Percentiles rank a stretch among this genome's conserved stretches.
phyloP scores from a whole-genome alignment of 164 flowering plant genomes.

The Dillenia turbinata region DNA sequence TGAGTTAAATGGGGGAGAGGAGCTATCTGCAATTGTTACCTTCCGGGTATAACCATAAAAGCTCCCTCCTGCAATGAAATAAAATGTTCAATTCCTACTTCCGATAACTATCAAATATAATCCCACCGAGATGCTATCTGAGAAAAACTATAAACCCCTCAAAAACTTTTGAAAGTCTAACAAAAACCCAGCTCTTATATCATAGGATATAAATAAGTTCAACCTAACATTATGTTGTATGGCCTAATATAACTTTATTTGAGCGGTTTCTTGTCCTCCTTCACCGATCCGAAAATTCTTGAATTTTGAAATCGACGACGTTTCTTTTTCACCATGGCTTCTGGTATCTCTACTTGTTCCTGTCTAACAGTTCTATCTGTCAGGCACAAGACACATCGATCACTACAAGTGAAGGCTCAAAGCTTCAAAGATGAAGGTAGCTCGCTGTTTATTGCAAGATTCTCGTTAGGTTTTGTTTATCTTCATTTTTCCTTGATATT shows the following conservation, averaged over 20 bases:
- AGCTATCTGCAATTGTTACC: too few species aligned
- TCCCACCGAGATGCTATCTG: too few species aligned
- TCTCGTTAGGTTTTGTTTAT: neutral
- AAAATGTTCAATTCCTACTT: too few species aligned
- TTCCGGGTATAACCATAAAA: too few species aligned
- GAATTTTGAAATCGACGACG: too few species aligned
- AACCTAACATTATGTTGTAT: too few species aligned
- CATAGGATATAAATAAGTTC: too few species aligned
- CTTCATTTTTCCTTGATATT: neutral
- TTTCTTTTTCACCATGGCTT: slow-evolving; percentile 1
- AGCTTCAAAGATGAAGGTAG: slow-evolving; percentile 9
- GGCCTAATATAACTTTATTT: neutral
- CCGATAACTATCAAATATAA: too few species aligned
- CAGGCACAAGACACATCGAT: neutral
- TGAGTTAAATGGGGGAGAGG: too few species aligned
- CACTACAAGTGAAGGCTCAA: slow-evolving; percentile 5
- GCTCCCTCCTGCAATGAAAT: too few species aligned
- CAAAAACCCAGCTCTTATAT: neutral
- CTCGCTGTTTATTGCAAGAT: neutral
- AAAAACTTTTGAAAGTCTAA: neutral
- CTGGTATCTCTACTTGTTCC: neutral
- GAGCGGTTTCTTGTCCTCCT: neutral
- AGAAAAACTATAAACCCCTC: too few species aligned
- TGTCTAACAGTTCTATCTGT: neutral
- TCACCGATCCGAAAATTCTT: neutral